Conservation (phyloP, 2,329 filamentous ascomycete species). For the Ascochyta lentis region DNA sequence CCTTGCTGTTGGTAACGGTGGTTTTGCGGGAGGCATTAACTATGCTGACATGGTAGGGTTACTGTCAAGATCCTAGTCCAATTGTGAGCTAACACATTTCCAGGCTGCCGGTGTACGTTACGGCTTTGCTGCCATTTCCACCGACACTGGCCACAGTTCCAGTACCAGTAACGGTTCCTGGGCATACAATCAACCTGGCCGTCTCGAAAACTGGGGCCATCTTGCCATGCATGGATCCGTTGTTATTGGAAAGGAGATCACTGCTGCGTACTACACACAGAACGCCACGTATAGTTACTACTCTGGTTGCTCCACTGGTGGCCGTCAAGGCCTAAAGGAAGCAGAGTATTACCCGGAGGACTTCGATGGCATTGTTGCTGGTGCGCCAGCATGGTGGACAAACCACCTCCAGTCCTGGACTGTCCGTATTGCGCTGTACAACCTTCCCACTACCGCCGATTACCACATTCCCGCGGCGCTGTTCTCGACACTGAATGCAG, state of each 20-base stretch:
- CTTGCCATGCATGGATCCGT: slow-evolving; percentile 57
- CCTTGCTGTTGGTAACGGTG: slow-evolving; percentile 54
- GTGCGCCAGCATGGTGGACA: slow-evolving; percentile 60
- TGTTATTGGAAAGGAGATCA: slow-evolving; percentile 56
- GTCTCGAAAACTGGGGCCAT: slow-evolving; percentile 49
- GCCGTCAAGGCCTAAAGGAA: slow-evolving; percentile 63
- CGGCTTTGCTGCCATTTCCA: slow-evolving; percentile 54
- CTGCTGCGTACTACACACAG: slow-evolving; percentile 57
- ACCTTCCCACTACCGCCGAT: slow-evolving; percentile 54
- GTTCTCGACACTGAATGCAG: slow-evolving; percentile 55
- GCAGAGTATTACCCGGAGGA: slow-evolving; percentile 62
- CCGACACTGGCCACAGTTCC: slow-evolving; percentile 55
- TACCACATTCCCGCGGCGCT: slow-evolving; percentile 53
- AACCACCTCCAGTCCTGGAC: slow-evolving; percentile 55
- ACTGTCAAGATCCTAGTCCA: no score
- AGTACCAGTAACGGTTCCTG: slow-evolving; percentile 44
- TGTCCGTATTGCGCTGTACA: slow-evolving; percentile 55
- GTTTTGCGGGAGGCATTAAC: slow-evolving; percentile 57
- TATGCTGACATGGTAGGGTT: slow-evolving; percentile 56
- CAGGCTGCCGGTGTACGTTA: slow-evolving; percentile 43
- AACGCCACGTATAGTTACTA: slow-evolving; percentile 60
- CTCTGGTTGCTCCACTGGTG: slow-evolving; percentile 65
- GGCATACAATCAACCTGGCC: slow-evolving; percentile 49
- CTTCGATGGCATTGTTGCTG: slow-evolving; percentile 65
- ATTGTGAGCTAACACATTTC: neutral